phyloP scores from a whole-genome alignment of 805 yeast genomes.

The Saccharomyces jurei region DNA sequence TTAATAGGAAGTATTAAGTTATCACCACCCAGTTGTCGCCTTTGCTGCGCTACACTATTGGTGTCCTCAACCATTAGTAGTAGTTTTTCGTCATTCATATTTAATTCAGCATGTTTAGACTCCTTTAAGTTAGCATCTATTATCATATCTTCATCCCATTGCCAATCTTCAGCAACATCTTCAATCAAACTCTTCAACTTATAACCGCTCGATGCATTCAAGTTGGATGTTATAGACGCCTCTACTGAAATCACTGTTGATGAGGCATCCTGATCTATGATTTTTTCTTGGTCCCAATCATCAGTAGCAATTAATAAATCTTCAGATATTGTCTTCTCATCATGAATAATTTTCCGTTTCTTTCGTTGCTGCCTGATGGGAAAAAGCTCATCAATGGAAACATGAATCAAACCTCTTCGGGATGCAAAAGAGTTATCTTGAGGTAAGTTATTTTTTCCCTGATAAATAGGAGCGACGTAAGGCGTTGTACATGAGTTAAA shows the following conservation, averaged over 20 bases:
- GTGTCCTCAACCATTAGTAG: conserved; percentile 41
- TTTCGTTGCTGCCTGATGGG: conserved; percentile 13
- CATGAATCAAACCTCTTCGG: conserved; percentile 15
- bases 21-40: conserved; percentile 5
- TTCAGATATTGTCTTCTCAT: conserved; percentile 33
- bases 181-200: conserved; percentile 10
- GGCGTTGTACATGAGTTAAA: conserved; percentile 30
- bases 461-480: conserved; percentile 4
- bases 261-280: conserved; percentile 40
- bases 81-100: conserved; percentile 81
- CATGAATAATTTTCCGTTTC: conserved; percentile 11
- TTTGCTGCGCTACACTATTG: conserved; percentile 2
- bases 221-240: background rate
- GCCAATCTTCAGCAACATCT: conserved; percentile 27
- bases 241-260: background rate
- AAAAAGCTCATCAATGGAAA: conserved; percentile 17
- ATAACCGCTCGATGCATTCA: background rate
- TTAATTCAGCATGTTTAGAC: conserved; percentile 36
- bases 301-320: conserved; percentile 61
- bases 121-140: conserved; percentile 54
- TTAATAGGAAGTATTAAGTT: conserved; percentile 38
- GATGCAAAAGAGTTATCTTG: background rate
- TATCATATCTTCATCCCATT: conserved; percentile 50
- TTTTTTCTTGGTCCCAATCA: conserved; percentile 68
- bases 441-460: conserved; percentile 2